A percentile compares a stretch with the other conserved stretches of the same genome.
Evolutionary conservation across 2,329 filamentous ascomycete species (phyloP).

Genomic region (Sporothrix brunneoviolacea): DNA sequence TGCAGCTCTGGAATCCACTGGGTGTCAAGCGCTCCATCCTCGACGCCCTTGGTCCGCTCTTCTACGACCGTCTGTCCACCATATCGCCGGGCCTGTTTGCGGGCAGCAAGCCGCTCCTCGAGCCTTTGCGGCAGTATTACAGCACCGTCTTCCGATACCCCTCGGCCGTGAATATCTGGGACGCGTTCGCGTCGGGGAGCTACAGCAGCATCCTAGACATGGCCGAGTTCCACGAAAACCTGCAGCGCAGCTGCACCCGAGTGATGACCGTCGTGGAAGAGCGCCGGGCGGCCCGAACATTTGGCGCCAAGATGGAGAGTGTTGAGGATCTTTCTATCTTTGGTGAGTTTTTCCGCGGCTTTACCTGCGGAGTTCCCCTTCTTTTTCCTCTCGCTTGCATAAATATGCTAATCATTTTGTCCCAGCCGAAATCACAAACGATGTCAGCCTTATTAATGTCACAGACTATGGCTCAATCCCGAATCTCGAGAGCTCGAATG

Average conservation of each 20-base stretch:
- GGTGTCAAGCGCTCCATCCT: conserved; percentile 52
- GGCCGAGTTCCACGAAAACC: conserved; percentile 35
- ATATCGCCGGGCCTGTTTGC: conserved; percentile 39
- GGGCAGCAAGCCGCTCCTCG: conserved; percentile 32
- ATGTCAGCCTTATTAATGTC: conserved; percentile 33
- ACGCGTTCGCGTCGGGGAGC: conserved; percentile 43
- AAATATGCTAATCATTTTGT: no score
- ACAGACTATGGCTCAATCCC: conserved; percentile 50
- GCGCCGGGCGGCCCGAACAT: conserved; percentile 37
- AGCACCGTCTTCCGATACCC: conserved; percentile 32
- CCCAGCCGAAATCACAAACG: conserved; percentile 37
- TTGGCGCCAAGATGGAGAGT: conserved; percentile 34
- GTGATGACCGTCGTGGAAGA: conserved; percentile 48
- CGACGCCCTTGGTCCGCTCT: conserved; percentile 48
- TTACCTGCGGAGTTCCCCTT: no score
- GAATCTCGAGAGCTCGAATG: conserved; percentile 35
- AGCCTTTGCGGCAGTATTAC: conserved; percentile 41
- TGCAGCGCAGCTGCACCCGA: conserved; percentile 45
- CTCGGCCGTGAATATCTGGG: conserved; percentile 36
- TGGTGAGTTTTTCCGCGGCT: no score
- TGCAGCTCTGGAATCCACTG: conserved; percentile 43
- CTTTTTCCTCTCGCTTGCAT: no score
- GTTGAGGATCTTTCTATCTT: conserved; percentile 33
- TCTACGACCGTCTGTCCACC: conserved; percentile 49
- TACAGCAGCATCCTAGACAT: conserved; percentile 46